Evolutionary conservation across 2,329 filamentous ascomycete genomes (phyloP).

Genomic region (Fusarium secorum): DNA sequence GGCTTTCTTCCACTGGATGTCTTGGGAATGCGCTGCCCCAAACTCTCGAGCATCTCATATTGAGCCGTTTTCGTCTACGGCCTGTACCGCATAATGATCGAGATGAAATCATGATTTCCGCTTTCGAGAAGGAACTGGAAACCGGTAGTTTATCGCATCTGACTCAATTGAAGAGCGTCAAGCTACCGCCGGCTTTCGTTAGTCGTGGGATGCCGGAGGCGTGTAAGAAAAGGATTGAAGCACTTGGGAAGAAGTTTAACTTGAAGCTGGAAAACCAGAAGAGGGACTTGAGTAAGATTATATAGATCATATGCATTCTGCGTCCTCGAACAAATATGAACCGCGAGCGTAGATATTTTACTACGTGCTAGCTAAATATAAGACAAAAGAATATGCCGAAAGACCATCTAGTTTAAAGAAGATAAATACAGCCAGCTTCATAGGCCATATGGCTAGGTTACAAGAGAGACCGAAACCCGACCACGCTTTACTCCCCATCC

Average conservation of each 20-base stretch:
- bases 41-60: background rate
- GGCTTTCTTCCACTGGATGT: fast-evolving
- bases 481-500: background rate
- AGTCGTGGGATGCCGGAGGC: background rate
- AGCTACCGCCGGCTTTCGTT: background rate
- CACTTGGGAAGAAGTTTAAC: background rate
- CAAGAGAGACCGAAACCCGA: background rate
- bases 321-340: background rate
- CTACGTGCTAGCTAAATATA: no score
- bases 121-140: background rate
- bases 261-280: background rate
- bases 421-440: background rate
- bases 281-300: background rate
- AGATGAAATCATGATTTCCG: background rate
- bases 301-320: background rate
- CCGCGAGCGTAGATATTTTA: background rate
- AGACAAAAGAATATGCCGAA: background rate
- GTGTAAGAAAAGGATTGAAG: background rate
- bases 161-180: background rate
- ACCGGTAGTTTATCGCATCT: background rate
- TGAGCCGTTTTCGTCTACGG: background rate
- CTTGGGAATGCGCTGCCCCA: background rate
- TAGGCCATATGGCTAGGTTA: background rate
- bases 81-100: background rate
- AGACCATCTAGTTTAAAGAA: background rate